Evolutionary conservation across 1,139 yeast species (phyloP).

Genomic region (Pneumocystis jirovecii): DNA sequence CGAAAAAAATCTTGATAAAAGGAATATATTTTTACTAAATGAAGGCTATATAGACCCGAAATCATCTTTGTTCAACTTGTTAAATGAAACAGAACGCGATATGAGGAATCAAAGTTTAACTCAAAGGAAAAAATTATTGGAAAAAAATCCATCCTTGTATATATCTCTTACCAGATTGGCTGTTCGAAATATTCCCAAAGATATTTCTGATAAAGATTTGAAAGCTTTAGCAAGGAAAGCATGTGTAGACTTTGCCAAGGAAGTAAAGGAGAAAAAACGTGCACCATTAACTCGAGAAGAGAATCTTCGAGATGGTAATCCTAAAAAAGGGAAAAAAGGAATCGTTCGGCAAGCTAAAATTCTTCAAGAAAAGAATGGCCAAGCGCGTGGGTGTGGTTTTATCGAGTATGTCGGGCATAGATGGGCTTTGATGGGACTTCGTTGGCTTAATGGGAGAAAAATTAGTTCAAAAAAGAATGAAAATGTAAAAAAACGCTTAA

Average conservation of each 20-base stretch:
- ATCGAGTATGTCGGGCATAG: conserved; percentile 86
- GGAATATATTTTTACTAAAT: conserved; percentile 71
- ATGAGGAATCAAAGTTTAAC: conserved; percentile 77
- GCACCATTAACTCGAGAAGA: conserved; percentile 88
- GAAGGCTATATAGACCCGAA: conserved; percentile 83
- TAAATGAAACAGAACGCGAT: conserved; percentile 64
- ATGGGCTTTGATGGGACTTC: conserved; percentile 83
- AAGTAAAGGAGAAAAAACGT: conserved; percentile 58
- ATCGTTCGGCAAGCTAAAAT: conserved; percentile 88
- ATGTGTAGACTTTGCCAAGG: conserved; percentile 88
- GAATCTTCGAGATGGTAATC: conserved; percentile 42
- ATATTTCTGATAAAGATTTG: conserved; percentile 74
- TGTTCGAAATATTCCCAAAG: conserved; percentile 80
- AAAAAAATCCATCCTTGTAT: conserved; percentile 81
- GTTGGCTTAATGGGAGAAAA: conserved; percentile 93
- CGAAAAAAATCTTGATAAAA: conserved; percentile 78
- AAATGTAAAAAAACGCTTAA: conserved; percentile 51
- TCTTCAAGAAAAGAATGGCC: conserved; percentile 73
- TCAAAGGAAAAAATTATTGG: conserved; percentile 75
- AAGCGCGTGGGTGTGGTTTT: conserved; percentile 94
- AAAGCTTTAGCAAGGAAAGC: conserved; percentile 91
- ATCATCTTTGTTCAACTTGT: conserved; percentile 58
- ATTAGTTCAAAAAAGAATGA: conserved; percentile 43
- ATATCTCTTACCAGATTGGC: conserved; percentile 87
- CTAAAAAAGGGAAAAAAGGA: conserved; percentile 58